Conservation (phyloP, 2,329 filamentous ascomycete species). For the Diaporthe batatas region DNA sequence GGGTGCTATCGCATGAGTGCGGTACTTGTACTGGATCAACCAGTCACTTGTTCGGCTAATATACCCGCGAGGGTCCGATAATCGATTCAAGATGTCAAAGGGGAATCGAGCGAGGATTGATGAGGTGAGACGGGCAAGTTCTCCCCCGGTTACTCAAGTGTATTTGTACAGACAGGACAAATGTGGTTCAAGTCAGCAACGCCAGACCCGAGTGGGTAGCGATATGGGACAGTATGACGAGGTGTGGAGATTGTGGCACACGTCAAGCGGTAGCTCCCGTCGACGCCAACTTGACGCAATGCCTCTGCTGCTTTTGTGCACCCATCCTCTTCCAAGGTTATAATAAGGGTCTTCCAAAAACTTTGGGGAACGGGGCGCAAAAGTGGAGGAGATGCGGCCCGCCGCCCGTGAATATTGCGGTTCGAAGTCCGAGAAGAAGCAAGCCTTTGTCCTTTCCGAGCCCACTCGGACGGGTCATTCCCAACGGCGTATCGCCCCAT, state of each 20-base stretch:
- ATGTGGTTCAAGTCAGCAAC: conserved; percentile 3
- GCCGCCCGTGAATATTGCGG: background rate
- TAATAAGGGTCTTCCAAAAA: too few relatives aligned
- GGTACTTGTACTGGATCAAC: too few relatives aligned
- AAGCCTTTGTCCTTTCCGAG: conserved; percentile 6
- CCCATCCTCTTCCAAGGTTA: background rate
- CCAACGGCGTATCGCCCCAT: background rate
- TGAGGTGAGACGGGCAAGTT: background rate
- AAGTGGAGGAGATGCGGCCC: conserved; percentile 4
- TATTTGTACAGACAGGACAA: background rate
- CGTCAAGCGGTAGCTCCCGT: background rate
- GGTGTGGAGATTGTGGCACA: conserved; percentile 20
- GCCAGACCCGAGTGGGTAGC: background rate
- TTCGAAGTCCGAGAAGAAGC: conserved; percentile 6
- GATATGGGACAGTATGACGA: background rate
- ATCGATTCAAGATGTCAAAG: background rate
- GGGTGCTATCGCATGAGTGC: background rate
- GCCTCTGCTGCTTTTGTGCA: background rate
- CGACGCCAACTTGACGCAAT: background rate
- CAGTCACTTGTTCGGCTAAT: too few relatives aligned
- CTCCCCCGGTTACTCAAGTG: background rate
- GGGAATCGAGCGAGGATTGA: background rate
- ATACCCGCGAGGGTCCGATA: background rate
- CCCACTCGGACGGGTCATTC: background rate
- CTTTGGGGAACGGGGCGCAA: background rate